Percentiles rank a stretch among this genome's conserved stretches.
phyloP scores from a whole-genome alignment of 305 asterid genomes.

The Solanum chacoense region DNA sequence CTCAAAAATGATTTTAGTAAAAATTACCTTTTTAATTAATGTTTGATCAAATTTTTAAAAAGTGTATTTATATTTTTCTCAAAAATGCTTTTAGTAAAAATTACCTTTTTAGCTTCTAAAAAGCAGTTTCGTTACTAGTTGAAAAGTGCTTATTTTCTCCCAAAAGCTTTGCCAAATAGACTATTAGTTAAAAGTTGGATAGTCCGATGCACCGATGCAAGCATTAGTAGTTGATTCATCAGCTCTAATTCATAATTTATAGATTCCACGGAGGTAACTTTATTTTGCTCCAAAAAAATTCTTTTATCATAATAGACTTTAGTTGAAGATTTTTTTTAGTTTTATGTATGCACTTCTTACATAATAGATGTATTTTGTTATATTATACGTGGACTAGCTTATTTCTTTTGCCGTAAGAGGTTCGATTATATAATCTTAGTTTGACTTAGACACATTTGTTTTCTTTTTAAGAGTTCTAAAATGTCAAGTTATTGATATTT shows the following conservation, averaged over 20 bases:
- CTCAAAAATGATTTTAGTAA: not conserved
- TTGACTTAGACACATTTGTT: not conserved
- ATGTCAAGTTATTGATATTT: not conserved
- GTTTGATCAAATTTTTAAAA: not conserved
- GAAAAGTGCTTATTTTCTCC: too few relatives aligned
- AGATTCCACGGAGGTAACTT: fast-evolving
- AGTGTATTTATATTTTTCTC: not conserved
- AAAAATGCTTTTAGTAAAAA: not conserved
- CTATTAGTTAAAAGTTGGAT: not conserved
- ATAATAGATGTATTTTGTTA: not conserved
- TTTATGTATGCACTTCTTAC: not conserved
- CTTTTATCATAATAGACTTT: not conserved
- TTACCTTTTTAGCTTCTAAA: not conserved
- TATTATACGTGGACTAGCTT: not conserved
- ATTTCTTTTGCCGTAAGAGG: not conserved
- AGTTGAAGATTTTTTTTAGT: not conserved
- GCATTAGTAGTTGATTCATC: fast-evolving
- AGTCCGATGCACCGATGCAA: fast-evolving
- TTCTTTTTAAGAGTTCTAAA: not conserved
- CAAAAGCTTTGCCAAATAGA: not conserved
- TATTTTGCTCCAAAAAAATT: fast-evolving
- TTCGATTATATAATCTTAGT: not conserved
- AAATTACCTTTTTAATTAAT: not conserved
- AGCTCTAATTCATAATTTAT: not conserved
- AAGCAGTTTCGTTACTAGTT: not conserved